Evolutionary conservation across 1,139 yeast species (phyloP), one percentile per base, ranked within the genome.

Genomic region (Yamadazyma siamensis): DNA sequence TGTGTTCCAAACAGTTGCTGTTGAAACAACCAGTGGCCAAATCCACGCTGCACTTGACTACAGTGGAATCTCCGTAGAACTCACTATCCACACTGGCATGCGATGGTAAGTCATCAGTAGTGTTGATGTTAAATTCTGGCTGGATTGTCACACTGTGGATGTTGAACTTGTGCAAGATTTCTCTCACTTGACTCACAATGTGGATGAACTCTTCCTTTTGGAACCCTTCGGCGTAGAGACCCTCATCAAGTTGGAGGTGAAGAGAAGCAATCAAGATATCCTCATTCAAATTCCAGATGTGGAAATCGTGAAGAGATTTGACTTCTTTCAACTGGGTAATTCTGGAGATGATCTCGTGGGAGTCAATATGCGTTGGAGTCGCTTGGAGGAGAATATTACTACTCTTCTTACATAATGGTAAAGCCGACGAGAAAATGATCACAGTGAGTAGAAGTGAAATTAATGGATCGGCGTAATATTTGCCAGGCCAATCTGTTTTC

Each of bases 81-180:
- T 29, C 30, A 13, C 30, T 23, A n/a, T 27, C 32, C n/a, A 20
- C 25, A 16, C 13, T 22, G n/a, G 19, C 15, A 19, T 15, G 18
- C 4, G 17, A 14, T 4, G 22, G 26, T 15, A 15, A 23, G 9
- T 23, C 27, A 12, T 54, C 57, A 29, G 55, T 53, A 17, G 46
- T 43, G 22, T 26, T 31, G 7, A 18, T 8, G 23, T 47, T 37
- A 40, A 67, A 88, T 61, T 89, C 96, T 0, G 96, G 97, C 59
- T 91, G 98, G 29, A 91, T 89, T 1, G 98, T 91, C 13, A 94
- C 95, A 24, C 94, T 83, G 48, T 88, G 95, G 38, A 91, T 81
- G 21, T 96, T 96, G 51, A 79, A 84, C 20, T 72, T 77, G 47
- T 86, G 95, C 52, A 91, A 71, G 30, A 89, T 79, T 32, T 76